Base-by-base conservation (phyloP, 768 basidiomycete species). In the Amanita thiersii region DNA sequence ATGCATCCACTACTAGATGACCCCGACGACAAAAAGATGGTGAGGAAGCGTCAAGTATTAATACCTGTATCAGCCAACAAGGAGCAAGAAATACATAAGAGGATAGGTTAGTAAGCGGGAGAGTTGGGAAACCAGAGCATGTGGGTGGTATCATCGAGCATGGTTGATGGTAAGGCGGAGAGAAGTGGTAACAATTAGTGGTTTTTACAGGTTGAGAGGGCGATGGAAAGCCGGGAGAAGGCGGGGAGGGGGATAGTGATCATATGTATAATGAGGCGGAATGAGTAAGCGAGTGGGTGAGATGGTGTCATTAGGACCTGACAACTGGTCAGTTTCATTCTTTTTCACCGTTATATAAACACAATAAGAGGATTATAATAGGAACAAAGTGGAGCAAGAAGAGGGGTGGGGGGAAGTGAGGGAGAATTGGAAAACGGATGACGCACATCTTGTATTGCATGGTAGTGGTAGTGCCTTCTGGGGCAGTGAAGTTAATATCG, bases 401-500 rank as follows among this genome's bases (percentile, higher is more conserved):
- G 38, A 54, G 46, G 36, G 44, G 43, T 33, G 44, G 26, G 21
- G 18, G 14, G 18, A 4, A 0, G 29, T 21, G 47, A 32, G 28
- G 39, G 35, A 15, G 45, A 53, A 57, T 50, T 50, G 48, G 53
- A 60, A 60, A 54, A 49, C 55, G 53, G 48, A 56, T 45, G 48
- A 81, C 87, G 77, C 72, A 91, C 87, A 91, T 91, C 68, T 87
- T 89, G 61, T 88, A 91, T 4, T 81, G 66, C 50, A 87, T 67
- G 23, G 52, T 62, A 40, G 24, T 29, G 12, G 3, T 28, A 2
- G 21, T 20, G 4, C 34, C 34, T 5, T 36, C 17, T 4, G 42
- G 42, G 12, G 34, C 21, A 35, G 77, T 67, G 67, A 92, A 96
- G 41, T 75, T 65, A 52, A 98, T 75, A 17, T 61, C 61, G 59